Base-by-base conservation (phyloP, 768 basidiomycete species). In the Lactarius sp. region DNA sequence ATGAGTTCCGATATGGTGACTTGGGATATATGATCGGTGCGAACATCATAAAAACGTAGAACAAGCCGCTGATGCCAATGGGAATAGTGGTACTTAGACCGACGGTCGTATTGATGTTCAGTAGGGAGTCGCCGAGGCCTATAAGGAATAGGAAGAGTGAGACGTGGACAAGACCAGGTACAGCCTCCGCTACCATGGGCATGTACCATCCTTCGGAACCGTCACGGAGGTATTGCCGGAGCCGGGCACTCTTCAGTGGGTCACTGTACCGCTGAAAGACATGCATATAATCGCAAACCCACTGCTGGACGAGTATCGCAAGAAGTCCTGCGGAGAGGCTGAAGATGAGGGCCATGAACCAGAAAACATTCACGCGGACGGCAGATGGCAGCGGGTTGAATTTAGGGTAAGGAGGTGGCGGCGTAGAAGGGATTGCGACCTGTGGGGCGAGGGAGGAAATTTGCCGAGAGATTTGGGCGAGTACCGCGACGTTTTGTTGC, bases 111-210 rank as follows among this genome's bases (percentile, higher is more conserved):
- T 69, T 67, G 52, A 69, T 69, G 8, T 76, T 71, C 60, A 70
- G 70, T 34, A 82, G 71, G 69, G 82, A 80, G 20, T 76, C 74
- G 51, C 81, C 70, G 34, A 84, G 73, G 42, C 80, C 78, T 41
- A 77, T 75, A 70, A 84, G 77, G 70, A 83, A 82, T 4, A 82
- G 72, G 18, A 81, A 74, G 14, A 82, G 72, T 1, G 81, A 79
- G 10, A 78, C 71, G 64, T 83, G 81, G 31, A 83, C 75, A 14
- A 82, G 74, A 20, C 77, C 71, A 2, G 81, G 81, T 37, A 82
- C 77, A 18, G 73, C 65, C 44, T 77, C 75, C 3, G 81, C 77
- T 7, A 82, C 69, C 3, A 73, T 69, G 14, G 75, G 69, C 71
- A 82, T 75, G 10, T 71, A 69, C 69, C 79, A 82, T 50, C 66